A percentile compares a stretch with the other conserved stretches of the same genome.
phyloP scores from a whole-genome alignment of 192 early-diverging fungal genomes.

The Cetraspora pellucida region DNA sequence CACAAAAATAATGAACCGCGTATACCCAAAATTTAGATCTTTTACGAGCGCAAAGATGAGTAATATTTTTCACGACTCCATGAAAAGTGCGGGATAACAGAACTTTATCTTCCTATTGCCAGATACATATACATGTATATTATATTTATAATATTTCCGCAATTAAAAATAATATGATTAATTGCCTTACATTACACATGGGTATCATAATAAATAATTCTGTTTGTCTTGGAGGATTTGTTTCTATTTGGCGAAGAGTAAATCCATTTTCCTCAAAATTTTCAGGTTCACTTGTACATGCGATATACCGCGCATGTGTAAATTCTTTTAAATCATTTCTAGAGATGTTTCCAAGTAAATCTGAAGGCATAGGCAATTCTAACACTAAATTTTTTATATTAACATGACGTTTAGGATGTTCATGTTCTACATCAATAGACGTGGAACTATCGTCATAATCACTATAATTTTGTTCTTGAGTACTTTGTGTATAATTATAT shows the following conservation, averaged over 20 bases:
- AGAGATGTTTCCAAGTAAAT: constrained; percentile 55
- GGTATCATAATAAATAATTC: constrained; percentile 85
- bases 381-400: constrained; percentile 57
- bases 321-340: constrained; percentile 74
- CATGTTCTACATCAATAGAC: no score
- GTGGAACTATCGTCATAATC: no score
- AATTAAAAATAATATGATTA: no score
- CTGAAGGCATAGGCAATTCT: constrained; percentile 68
- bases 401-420: no score
- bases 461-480: no score
- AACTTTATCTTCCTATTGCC: constrained; percentile 74
- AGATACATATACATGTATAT: no score
- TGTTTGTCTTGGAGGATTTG: constrained; percentile 56
- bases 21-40: constrained; percentile 66
- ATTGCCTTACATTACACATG: constrained; percentile 69
- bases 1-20: no score
- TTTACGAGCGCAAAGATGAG: constrained; percentile 78
- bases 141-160: no score
- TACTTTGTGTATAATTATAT: no score
- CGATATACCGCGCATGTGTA: constrained; percentile 92
- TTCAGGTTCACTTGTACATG: constrained; percentile 84
- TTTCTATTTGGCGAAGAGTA: constrained; percentile 66
- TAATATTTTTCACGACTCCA: constrained; percentile 89
- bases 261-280: constrained; percentile 77
- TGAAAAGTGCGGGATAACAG: constrained; percentile 88